A percentile compares a stretch with the other conserved stretches of the same genome.
These are phyloP conservation scores for Ustilago shanxiensis DNA, from an alignment of 1,284 basidiomycete species.

Conservation along the genomic window DNA sequence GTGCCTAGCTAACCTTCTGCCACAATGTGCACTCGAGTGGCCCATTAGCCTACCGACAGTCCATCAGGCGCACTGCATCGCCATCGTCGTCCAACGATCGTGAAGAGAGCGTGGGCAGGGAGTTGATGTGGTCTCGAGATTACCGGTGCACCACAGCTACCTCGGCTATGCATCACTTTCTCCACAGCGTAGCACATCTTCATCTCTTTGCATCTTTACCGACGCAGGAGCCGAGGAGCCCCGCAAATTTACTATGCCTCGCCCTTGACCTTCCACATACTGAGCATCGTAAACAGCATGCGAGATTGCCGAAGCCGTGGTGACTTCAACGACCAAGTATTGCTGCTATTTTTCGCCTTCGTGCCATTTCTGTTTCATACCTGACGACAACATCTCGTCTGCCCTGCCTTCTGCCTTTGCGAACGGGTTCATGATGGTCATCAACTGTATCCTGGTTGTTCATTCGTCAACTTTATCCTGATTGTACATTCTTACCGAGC, in stretches of 20 bases:
- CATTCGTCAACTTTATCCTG: too few species aligned
- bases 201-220: not conserved
- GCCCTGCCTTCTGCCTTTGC: not conserved
- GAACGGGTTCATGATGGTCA: too few species aligned
- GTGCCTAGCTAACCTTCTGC: not conserved
- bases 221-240: not conserved
- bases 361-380: not conserved
- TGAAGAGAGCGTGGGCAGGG: not conserved
- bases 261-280: not conserved
- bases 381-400: not conserved
- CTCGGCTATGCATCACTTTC: constrained; percentile 1
- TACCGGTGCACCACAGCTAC: constrained; percentile 3
- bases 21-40: not conserved
- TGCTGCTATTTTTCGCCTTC: not conserved
- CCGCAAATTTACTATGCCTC: not conserved
- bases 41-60: not conserved
- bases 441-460: too few species aligned
- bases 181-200: not conserved
- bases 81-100: not conserved
- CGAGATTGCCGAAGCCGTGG: not conserved
- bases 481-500: too few species aligned
- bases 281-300: not conserved
- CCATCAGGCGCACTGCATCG: not conserved
- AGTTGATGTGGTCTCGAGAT: not conserved
- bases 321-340: not conserved